Base-by-base conservation (phyloP, 2,329 filamentous ascomycete genomes). In the Aureobasidium leucospermi region DNA sequence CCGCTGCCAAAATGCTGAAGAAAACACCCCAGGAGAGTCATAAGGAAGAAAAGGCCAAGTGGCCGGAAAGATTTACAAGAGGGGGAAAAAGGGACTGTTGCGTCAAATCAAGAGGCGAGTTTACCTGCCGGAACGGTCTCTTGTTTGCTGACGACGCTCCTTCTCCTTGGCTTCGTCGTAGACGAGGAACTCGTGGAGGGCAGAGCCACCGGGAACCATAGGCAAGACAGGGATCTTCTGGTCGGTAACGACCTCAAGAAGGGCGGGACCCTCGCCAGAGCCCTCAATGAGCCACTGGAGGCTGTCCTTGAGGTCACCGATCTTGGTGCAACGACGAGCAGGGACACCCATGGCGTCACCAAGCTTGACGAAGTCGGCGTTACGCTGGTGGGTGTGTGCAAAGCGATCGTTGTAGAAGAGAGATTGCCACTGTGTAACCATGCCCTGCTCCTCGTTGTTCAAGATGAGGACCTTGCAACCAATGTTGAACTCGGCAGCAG, bases 341-440 rank as follows among this genome's bases (percentile, higher is more conserved):
- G 91, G 86, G 13, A 97, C 82, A 63, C 87, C 85, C 93, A 97
- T 97, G 23, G 93, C 87, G 65, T 96, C 89, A 36, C 90, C 85
- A 48, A 97, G 80, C 79, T 94, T 96, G 76, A 93, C 89, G 72
- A 97, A 97, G 73, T 96, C 86, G n/a, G 93, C 91, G 75, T 97
- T 97, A 71, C 84, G 81, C 77, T 96, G 92, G 74, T 97, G 93
- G 0, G 93, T 96, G 74, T 96, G 92, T 38, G 90, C 82, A 74
- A 86, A 97, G 67, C 93, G 86, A 71, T 96, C 91, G 74, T 96
- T 88, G 78, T 96, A 97, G 78, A 97, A 97, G 65, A 97, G 85
- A 68, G 90, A 92, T 76, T 97, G 93, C 93, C 93, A 97, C 78
- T 96, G 93, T 1, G 92, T 96, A 45, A 97, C 92, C 93, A 97